Evolutionary conservation across 176 grass and related monocot genomes (phyloP).

Genomic region (Carex myosuroides): DNA sequence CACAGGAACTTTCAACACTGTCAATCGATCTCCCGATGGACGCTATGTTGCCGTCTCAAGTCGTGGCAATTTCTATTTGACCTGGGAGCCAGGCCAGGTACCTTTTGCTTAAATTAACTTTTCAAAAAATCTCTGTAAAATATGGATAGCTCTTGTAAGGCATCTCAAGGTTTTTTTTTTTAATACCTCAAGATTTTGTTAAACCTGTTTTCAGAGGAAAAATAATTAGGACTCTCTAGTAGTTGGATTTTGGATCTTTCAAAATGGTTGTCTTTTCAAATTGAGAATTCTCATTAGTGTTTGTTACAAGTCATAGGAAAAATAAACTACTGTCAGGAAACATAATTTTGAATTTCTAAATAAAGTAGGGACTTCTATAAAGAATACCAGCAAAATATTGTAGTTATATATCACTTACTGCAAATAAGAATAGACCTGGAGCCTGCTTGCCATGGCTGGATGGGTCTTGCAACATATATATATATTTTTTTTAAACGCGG

Average conservation of each 20-base stretch:
- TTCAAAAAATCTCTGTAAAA: background rate
- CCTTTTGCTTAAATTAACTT: background rate
- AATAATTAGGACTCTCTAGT: background rate
- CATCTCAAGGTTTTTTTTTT: background rate
- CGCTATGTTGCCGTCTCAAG: constrained; percentile 88
- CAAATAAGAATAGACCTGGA: background rate
- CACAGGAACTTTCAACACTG: constrained; percentile 91
- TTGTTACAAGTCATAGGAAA: background rate
- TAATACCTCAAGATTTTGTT: background rate
- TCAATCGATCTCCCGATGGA: constrained; percentile 82
- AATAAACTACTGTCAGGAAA: background rate
- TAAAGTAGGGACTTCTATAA: background rate
- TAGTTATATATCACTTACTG: background rate
- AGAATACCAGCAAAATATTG: background rate
- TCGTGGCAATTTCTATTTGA: constrained; percentile 92
- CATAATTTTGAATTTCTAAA: background rate
- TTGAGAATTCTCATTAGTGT: background rate
- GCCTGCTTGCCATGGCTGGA: background rate
- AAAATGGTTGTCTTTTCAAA: background rate
- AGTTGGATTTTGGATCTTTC: background rate
- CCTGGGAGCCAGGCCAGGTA: constrained; percentile 96
- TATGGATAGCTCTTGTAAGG: background rate
- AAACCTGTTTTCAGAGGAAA: background rate
- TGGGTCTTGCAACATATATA: background rate
- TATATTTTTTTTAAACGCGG: background rate